Evolutionary conservation across 768 basidiomycete genomes (phyloP).

Genomic region (Mycena rebaudengoi): DNA sequence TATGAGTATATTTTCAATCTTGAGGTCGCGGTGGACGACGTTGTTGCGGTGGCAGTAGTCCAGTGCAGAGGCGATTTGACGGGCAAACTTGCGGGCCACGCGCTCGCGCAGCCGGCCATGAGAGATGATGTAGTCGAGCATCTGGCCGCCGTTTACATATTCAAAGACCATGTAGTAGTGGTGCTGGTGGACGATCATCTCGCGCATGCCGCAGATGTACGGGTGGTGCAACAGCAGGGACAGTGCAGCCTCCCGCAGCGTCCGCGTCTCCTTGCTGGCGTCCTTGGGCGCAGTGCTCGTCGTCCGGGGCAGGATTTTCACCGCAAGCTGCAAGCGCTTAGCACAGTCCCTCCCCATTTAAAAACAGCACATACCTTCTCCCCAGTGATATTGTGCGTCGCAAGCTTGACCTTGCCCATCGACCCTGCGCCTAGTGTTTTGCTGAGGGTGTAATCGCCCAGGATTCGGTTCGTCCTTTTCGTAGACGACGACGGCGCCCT

Average conservation of each 20-base stretch:
- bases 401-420: conserved; percentile 99
- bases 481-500: conserved; percentile 33
- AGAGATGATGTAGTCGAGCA: conserved; percentile 99
- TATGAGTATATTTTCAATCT: conserved; percentile 99
- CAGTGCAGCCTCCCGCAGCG: conserved; percentile 93
- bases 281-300: conserved; percentile 66
- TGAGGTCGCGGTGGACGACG: conserved; percentile 97
- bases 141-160: conserved; percentile 98
- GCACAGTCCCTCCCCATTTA: too few relatives aligned
- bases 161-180: conserved; percentile 99
- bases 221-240: conserved; percentile 97
- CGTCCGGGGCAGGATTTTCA: conserved; percentile 95
- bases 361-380: conserved; percentile 70
- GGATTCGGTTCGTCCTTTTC: conserved; percentile 63
- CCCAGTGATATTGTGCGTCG: conserved; percentile 84
- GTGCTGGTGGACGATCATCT: conserved; percentile 96
- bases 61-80: conserved; percentile 95
- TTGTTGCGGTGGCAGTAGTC: conserved; percentile 98
- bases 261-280: conserved; percentile 96
- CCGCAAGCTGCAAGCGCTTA: conserved; percentile 73
- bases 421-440: conserved; percentile 98
- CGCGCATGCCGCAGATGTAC: conserved; percentile 99
- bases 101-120: conserved; percentile 95
- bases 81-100: conserved; percentile 95
- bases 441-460: conserved; percentile 95